Conservation (phyloP, 2,329 filamentous ascomycete species). For the Purpureocillium takamizusanense region DNA sequence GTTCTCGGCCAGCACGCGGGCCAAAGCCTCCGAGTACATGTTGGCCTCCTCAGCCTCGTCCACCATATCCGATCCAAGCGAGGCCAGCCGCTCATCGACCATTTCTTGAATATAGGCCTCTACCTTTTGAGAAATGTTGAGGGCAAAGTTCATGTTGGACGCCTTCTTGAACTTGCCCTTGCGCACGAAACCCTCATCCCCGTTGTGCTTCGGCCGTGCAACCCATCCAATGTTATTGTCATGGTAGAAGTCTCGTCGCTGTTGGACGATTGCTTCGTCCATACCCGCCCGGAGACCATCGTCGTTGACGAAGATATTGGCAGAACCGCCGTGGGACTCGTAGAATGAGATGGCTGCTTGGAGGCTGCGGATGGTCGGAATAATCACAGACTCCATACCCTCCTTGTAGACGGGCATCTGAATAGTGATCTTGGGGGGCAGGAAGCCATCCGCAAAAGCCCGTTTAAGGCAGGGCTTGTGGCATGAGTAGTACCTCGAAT, state of each 20-base stretch:
- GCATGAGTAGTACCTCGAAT: conserved; percentile 35
- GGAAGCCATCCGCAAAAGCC: conserved; percentile 20
- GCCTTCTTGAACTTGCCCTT: conserved; percentile 64
- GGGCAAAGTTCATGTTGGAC: conserved; percentile 67
- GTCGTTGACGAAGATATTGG: conserved; percentile 52
- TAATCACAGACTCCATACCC: conserved; percentile 31
- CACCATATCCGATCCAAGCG: conserved; percentile 11
- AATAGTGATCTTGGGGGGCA: conserved; percentile 23
- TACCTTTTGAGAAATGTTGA: conserved; percentile 51
- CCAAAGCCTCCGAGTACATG: conserved; percentile 40
- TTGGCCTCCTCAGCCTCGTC: conserved; percentile 24
- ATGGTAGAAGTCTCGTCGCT: conserved; percentile 37
- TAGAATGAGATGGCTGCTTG: conserved; percentile 41
- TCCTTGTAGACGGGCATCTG: conserved; percentile 33
- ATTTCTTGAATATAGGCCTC: conserved; percentile 45
- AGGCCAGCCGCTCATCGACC: conserved; percentile 11
- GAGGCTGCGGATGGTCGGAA: conserved; percentile 37
- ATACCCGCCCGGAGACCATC: conserved; percentile 49
- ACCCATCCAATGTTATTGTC: conserved; percentile 39
- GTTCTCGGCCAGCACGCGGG: conserved; percentile 39
- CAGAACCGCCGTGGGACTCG: conserved; percentile 34
- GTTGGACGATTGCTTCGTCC: conserved; percentile 27
- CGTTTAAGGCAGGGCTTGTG: conserved; percentile 22
- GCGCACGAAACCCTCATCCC: conserved; percentile 39
- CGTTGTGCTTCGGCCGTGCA: conserved; percentile 35